Evolutionary conservation across 441 rosid genomes (phyloP).

Genomic region (Gossypium davidsonii): DNA sequence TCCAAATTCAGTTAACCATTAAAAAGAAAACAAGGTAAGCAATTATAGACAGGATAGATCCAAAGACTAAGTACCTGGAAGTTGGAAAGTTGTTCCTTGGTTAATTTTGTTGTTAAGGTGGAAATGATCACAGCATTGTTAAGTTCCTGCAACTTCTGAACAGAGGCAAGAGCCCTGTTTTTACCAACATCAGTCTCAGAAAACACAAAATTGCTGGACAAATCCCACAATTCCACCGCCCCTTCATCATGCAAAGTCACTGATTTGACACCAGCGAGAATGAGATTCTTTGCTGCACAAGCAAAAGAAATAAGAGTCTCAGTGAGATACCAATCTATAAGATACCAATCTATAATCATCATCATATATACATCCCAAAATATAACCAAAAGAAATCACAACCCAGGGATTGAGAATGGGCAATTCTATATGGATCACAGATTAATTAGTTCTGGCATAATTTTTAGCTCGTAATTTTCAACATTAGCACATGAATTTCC

Average conservation of each 20-base stretch:
- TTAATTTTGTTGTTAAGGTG: slow-evolving; percentile 58
- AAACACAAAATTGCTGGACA: slow-evolving; percentile 77
- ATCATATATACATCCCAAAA: neutral
- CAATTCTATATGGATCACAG: neutral
- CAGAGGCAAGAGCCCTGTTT: slow-evolving; percentile 82
- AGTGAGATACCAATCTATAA: neutral
- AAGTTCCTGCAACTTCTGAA: slow-evolving; percentile 86
- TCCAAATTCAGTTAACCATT: slow-evolving; percentile 1
- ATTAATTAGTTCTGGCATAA: neutral
- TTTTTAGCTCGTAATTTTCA: neutral
- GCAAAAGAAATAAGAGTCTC: neutral
- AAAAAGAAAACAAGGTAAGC: neutral
- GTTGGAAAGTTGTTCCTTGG: slow-evolving; percentile 46
- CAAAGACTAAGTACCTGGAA: slow-evolving; percentile 9
- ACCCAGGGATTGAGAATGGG: neutral
- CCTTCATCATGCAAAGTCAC: slow-evolving; percentile 87
- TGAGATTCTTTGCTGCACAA: slow-evolving; percentile 75
- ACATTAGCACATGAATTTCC: neutral
- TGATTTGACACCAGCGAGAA: slow-evolving; percentile 95
- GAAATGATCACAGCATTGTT: slow-evolving; percentile 79
- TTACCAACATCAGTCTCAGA: slow-evolving; percentile 76
- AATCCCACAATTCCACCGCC: slow-evolving; percentile 77
- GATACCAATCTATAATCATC: neutral
- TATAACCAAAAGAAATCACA: neutral
- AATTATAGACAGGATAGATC: neutral